These are phyloP conservation scores for Ottelia alismoides DNA, from an alignment of 106 monocot genomes.

Conservation along the genomic window DNA sequence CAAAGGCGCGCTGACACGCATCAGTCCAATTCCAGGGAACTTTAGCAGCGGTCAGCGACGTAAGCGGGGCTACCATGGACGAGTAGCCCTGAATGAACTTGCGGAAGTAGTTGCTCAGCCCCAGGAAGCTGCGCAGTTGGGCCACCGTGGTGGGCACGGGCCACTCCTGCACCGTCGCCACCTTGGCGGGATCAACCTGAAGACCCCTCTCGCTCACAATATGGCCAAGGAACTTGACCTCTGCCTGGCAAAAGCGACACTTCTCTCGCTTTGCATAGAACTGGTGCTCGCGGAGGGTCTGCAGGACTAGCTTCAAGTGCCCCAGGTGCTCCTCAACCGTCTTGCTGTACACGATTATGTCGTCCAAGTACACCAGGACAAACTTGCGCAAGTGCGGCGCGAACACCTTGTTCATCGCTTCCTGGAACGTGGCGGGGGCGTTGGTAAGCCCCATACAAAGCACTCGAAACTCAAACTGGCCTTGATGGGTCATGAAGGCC, in stretches of 20 bases:
- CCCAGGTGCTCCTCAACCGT: background rate
- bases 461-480: background rate
- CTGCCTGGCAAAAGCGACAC: background rate
- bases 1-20: background rate
- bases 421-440: background rate
- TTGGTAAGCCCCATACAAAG: slow-evolving; percentile 1
- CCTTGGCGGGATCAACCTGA: background rate
- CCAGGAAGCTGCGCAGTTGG: background rate
- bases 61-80: background rate
- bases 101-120: background rate
- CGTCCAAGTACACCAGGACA: background rate
- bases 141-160: background rate
- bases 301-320: background rate
- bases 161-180: background rate
- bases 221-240: background rate
- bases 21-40: background rate
- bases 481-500: background rate
- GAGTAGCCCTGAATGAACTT: background rate
- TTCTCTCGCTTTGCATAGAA: background rate
- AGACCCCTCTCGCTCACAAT: background rate
- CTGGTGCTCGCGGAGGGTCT: background rate
- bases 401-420: slow-evolving; percentile 1
- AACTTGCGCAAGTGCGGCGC: background rate
- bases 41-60: background rate
- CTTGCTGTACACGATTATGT: background rate